Evolutionary conservation across 306 rosid genomes (phyloP), one percentile per base, ranked within the genome.

Genomic region (Malus asiatica): DNA sequence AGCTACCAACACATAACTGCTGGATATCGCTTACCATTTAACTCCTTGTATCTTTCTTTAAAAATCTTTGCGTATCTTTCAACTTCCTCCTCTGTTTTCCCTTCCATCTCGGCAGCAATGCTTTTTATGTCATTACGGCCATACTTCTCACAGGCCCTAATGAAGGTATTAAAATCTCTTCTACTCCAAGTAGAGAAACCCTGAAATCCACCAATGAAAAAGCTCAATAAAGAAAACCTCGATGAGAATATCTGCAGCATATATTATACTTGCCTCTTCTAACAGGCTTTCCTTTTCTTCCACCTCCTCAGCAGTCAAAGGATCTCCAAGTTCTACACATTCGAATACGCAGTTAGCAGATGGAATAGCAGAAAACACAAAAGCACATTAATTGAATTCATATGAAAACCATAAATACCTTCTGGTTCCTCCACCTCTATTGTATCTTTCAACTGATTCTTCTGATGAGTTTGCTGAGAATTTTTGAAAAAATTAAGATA

Each of bases 141-240:
- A 87, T 95, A 95, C 84, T 90, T 95, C 87, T 95, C 99, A 80
- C 99, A 95, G 69, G 97, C 99, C 87, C 97, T 95, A 63, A 92
- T 87, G 84, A 95, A 95, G 65, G 97, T 89, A 82, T 92, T 95
- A 76, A 95, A 95, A 84, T 95, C 99, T 84, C 89, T 92, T 42
- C 99, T 81, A 83, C 93, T 95, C 99, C 99, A 95, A 60, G 99
- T 84, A 66, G 99, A 92, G 86, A 95, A 95, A 68, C 99, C 99
- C 99, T 95, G 61, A 60, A 76, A 70, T 69, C 25, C 59, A 82
- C 32, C 79, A 78, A 84, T 45, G 77, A 76, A 80, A 73, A 73
- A 81, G 71, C 85, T 71, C 82, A 74, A 74, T 78, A 57, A 74
- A 69, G 71, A 51, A 44, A 45, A 48, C 22, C 48, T 9, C 52